Evolutionary conservation across 1,284 basidiomycete genomes (phyloP).

Genomic region (Xerocomus amazonicus): DNA sequence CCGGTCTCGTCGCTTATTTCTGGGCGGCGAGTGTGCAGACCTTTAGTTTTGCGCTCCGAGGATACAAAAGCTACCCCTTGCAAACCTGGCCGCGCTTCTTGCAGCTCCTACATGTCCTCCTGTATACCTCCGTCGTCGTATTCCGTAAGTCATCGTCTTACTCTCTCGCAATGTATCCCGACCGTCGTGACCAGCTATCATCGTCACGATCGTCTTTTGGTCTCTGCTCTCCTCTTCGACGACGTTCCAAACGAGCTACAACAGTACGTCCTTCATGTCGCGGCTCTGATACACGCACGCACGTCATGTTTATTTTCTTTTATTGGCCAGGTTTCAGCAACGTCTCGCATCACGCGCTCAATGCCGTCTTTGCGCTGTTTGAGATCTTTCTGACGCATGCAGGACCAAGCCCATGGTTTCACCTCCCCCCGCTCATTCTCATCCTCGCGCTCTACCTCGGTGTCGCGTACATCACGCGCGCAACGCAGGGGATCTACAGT

Average conservation of each 20-base stretch:
- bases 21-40: conserved; percentile 58
- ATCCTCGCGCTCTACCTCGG: conserved; percentile 58
- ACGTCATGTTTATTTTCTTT: too few species aligned
- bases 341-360: conserved; percentile 61
- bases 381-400: conserved; percentile 56
- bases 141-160: conserved; percentile 47
- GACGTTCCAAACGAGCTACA: conserved; percentile 41
- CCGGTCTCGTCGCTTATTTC: conserved; percentile 60
- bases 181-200: conserved; percentile 40
- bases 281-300: neutral
- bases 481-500: conserved; percentile 62
- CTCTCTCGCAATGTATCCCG: neutral
- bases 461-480: conserved; percentile 61
- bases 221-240: conserved; percentile 43
- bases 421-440: conserved; percentile 45
- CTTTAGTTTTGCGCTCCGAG: conserved; percentile 38
- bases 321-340: conserved; percentile 46
- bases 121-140: conserved; percentile 52
- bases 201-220: conserved; percentile 72
- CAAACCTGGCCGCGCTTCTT: conserved; percentile 55
- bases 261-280: conserved; percentile 30
- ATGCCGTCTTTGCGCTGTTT: conserved; percentile 52
- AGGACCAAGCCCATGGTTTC: conserved; percentile 51
- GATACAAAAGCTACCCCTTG: conserved; percentile 45
- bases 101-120: conserved; percentile 55